Base-by-base conservation (phyloP, 1,284 basidiomycete species). In the Tilletia indica region DNA sequence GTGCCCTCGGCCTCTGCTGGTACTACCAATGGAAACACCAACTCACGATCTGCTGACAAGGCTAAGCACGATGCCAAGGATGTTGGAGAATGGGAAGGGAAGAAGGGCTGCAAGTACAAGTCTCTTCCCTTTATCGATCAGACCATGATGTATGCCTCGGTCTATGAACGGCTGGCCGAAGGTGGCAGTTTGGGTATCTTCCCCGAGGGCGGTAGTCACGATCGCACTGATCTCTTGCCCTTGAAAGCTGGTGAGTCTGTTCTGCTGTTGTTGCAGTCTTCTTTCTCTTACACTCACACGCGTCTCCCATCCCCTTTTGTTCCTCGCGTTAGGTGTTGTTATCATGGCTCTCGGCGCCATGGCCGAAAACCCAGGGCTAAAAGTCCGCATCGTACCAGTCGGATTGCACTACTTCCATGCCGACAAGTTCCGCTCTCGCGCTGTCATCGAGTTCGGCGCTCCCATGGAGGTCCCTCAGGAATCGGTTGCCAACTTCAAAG, bases 401-500 rank as follows among this genome's bases (percentile, higher is more conserved):
- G 83, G 83, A 39, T 74, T 84, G 58, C 82, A 81, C 42, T 84
- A 84, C 75, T 84, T 84, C 78, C 83, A 84, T 68, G 82, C 83
- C 11, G 80, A 84, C 79, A 82, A 83, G 74, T 84, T 84, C 77
- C 82, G 83, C 70, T 83, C 82, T 25, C 76, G 83, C n/a, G 83
- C 83, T 9, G 97, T 99, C 31, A 91, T 99, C 72, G 97, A 99
- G 84, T 99, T 99, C 84, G 97, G 97, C 12, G 87, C 90, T 3
- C 93, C 96, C 12, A 87, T 98, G 76, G 91, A 94, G 78, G 93
- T 98, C 38, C 94, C 95, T 25, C 83, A 86, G 9, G 93, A 95
- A 73, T 87, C 93, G 58, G 91, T 99, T 4, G 89, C 91, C 51
- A 91, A 92, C 88, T 99, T 96, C 86, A 93, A 93, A 81, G 87